A percentile compares a stretch with the other conserved stretches of the same genome.
These are phyloP conservation scores for Aspergillus glaucus DNA, from an alignment of 2,329 filamentous ascomycete species.

Conservation along the genomic window DNA sequence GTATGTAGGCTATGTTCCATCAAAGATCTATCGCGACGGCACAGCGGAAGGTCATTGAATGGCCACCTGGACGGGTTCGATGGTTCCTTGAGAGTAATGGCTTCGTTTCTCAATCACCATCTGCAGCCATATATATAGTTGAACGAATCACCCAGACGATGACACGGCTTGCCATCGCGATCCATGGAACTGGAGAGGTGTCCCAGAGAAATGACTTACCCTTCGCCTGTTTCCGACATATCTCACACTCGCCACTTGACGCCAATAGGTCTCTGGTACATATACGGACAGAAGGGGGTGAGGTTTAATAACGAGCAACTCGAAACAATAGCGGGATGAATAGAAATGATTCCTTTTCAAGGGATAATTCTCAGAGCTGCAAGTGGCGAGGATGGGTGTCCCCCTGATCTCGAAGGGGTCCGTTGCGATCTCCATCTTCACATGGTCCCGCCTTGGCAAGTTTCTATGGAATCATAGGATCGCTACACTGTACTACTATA, in stretches of 20 bases:
- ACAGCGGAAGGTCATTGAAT: background rate
- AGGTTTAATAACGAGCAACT: background rate
- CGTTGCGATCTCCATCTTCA: background rate
- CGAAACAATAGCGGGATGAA: background rate
- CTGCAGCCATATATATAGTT: background rate
- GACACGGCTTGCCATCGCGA: slow-evolving; percentile 4
- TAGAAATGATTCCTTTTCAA: background rate
- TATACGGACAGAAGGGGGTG: background rate
- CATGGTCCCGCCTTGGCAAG: background rate
- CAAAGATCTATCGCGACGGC: background rate
- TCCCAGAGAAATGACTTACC: slow-evolving; percentile 17
- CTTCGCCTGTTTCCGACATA: slow-evolving; percentile 27
- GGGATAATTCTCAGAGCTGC: background rate
- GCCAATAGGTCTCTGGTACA: background rate
- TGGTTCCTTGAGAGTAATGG: background rate
- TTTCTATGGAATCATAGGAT: background rate
- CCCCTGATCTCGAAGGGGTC: background rate
- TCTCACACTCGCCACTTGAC: slow-evolving; percentile 8
- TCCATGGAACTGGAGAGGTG: slow-evolving; percentile 14
- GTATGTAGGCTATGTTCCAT: background rate
- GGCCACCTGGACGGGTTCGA: background rate
- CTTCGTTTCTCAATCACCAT: background rate
- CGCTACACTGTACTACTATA: too few relatives aligned
- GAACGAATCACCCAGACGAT: slow-evolving; percentile 1
- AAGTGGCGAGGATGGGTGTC: too few relatives aligned